phyloP scores from a whole-genome alignment of 2,329 filamentous ascomycete species.

The Diplodia scrobiculata region DNA sequence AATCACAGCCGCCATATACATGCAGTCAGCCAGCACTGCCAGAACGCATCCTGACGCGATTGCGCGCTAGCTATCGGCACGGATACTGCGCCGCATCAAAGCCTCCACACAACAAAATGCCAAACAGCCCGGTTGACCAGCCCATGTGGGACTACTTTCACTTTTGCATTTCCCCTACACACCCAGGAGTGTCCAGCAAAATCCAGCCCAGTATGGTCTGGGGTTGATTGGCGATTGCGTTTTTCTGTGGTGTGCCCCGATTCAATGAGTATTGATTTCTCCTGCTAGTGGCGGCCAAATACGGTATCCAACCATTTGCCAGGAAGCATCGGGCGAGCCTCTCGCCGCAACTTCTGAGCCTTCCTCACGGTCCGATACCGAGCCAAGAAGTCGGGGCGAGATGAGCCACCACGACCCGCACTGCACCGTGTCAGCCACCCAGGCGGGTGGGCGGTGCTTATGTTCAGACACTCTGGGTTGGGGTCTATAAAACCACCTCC shows the following conservation, averaged over 20 bases:
- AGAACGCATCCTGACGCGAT: background rate
- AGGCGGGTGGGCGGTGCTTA: background rate
- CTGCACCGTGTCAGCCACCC: background rate
- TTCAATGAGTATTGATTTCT: background rate
- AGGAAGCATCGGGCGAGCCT: background rate
- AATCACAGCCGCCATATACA: background rate
- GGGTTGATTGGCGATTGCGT: background rate
- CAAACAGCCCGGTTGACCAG: background rate
- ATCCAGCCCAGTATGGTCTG: background rate
- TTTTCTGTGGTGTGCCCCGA: background rate
- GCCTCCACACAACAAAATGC: background rate
- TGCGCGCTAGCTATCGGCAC: background rate
- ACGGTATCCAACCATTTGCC: background rate
- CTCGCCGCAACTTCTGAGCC: background rate
- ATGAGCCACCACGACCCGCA: background rate
- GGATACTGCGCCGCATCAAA: background rate
- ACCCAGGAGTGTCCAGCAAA: background rate
- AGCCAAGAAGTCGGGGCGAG: background rate
- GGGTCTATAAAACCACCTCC: background rate
- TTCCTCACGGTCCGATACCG: background rate
- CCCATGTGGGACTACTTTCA: background rate
- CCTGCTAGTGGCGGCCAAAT: background rate
- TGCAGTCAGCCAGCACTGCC: slow-evolving; percentile 5
- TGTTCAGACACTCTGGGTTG: background rate
- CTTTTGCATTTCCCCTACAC: background rate